Percentiles rank a stretch among this genome's conserved stretches.
Evolutionary conservation across 768 basidiomycete species (phyloP).

Genomic region (Tylopilus sp.): DNA sequence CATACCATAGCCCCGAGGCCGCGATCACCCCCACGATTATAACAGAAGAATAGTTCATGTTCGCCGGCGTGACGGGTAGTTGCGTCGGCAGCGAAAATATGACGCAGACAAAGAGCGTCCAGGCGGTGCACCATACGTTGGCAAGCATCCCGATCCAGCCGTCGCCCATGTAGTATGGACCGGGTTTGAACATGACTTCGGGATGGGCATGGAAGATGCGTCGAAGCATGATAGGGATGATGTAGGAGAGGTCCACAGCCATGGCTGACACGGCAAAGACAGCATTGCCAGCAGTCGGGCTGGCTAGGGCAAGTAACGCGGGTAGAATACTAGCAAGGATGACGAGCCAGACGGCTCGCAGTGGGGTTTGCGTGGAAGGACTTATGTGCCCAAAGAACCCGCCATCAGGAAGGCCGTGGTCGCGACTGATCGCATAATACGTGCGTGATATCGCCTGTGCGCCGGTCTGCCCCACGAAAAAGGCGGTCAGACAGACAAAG

Average conservation of each 20-base stretch:
- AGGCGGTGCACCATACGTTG: slow-evolving; percentile 55
- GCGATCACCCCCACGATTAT: slow-evolving; percentile 23
- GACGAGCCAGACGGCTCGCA: slow-evolving; percentile 45
- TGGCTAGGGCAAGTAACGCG: slow-evolving; percentile 49
- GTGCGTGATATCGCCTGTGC: no score
- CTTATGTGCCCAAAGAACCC: no score
- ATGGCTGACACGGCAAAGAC: slow-evolving; percentile 55
- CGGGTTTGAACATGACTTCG: slow-evolving; percentile 56
- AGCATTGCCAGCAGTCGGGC: slow-evolving; percentile 50
- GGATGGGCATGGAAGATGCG: slow-evolving; percentile 51
- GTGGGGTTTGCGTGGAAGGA: no score
- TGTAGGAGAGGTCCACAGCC: slow-evolving; percentile 50
- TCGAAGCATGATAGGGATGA: slow-evolving; percentile 54
- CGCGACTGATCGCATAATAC: no score
- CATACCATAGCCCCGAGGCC: no score
- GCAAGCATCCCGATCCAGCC: slow-evolving; percentile 40
- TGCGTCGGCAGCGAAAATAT: slow-evolving; percentile 52
- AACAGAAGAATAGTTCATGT: slow-evolving; percentile 52
- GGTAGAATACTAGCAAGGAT: slow-evolving; percentile 43
- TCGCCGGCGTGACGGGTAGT: no score
- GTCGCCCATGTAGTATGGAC: no score
- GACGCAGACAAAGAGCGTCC: slow-evolving; percentile 44
- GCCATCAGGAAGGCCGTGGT: no score
- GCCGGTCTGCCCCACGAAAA: no score
- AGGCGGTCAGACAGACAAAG: no score